These are phyloP conservation scores for Phytopythium oedochilum DNA, from an alignment of 352 stramenopile genomes.

Conservation along the genomic window DNA sequence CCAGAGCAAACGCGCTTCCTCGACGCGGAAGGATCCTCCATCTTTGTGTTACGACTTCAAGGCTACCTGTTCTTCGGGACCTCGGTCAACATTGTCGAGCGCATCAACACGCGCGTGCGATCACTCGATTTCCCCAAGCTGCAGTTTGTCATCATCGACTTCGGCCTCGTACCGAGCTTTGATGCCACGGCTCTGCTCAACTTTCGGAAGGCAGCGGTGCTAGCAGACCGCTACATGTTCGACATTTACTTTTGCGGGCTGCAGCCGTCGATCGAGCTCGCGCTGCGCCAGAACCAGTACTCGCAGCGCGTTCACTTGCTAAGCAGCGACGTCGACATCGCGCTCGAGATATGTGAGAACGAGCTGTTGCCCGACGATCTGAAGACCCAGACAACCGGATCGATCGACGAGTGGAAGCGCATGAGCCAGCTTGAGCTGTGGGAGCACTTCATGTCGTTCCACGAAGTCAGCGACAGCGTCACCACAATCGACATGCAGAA, in stretches of 20 bases:
- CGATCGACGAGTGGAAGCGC: conserved; percentile 45
- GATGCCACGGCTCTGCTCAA: conserved; percentile 75
- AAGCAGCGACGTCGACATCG: conserved; percentile 42
- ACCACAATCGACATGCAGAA: conserved; percentile 30
- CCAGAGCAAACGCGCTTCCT: conserved; percentile 52
- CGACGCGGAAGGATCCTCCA: conserved; percentile 43
- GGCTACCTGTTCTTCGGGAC: conserved; percentile 83
- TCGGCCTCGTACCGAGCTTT: conserved; percentile 72
- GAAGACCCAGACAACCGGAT: conserved; percentile 17
- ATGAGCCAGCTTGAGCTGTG: conserved; percentile 67
- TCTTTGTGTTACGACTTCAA: conserved; percentile 72
- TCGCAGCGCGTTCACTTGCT: conserved; percentile 46
- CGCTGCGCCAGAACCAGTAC: conserved; percentile 40
- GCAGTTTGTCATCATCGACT: conserved; percentile 69
- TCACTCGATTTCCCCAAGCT: conserved; percentile 54
- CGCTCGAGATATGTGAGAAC: conserved; percentile 68
- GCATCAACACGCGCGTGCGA: conserved; percentile 67
- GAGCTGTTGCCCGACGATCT: conserved; percentile 45
- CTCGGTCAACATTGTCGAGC: conserved; percentile 70
- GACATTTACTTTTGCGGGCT: conserved; percentile 80
- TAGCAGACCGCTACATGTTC: conserved; percentile 63
- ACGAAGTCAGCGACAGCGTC: conserved; percentile 14
- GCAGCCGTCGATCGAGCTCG: conserved; percentile 39
- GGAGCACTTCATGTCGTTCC: conserved; percentile 53
- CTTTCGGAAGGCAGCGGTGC: conserved; percentile 56